phyloP scores from a whole-genome alignment of 306 rosid species.

The Sechiopsis laciniata region DNA sequence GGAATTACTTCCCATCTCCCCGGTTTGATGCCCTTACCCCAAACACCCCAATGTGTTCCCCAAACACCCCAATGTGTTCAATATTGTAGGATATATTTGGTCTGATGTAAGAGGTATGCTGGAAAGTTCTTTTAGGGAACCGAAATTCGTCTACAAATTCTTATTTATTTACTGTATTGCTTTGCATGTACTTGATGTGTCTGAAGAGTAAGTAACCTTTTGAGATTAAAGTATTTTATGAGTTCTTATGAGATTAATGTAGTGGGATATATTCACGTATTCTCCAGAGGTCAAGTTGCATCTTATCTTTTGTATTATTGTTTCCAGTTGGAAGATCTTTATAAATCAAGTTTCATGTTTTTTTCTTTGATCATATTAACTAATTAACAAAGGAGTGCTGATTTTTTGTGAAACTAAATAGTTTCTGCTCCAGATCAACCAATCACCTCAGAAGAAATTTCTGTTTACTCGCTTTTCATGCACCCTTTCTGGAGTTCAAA shows the following conservation, averaged over 20 bases:
- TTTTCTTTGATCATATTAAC: not conserved
- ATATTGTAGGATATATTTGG: not conserved
- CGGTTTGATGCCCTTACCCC: too few relatives aligned
- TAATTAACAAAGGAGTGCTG: not conserved
- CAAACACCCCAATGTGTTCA: not conserved
- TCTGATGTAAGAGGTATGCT: slow-evolving; percentile 1
- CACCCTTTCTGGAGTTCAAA: not conserved
- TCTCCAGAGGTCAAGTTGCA: not conserved
- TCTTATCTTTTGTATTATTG: slow-evolving; percentile 6
- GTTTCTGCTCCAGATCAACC: slow-evolving; percentile 7
- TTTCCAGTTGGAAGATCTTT: not conserved
- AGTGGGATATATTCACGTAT: not conserved
- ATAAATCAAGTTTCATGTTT: not conserved
- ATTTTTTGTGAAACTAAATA: not conserved
- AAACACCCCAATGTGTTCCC: too few relatives aligned
- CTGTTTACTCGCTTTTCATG: not conserved
- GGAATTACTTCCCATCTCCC: too few relatives aligned
- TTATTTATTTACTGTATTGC: not conserved
- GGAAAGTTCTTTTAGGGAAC: not conserved
- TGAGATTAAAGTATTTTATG: not conserved
- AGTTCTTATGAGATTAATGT: too few relatives aligned
- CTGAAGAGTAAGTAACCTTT: slow-evolving; percentile 9
- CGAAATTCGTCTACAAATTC: not conserved
- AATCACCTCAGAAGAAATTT: not conserved
- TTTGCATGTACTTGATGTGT: not conserved